Percentiles rank a stretch among this genome's conserved stretches.
Conservation (phyloP, 2,329 filamentous ascomycete genomes). For the Colletotrichum sp. region DNA sequence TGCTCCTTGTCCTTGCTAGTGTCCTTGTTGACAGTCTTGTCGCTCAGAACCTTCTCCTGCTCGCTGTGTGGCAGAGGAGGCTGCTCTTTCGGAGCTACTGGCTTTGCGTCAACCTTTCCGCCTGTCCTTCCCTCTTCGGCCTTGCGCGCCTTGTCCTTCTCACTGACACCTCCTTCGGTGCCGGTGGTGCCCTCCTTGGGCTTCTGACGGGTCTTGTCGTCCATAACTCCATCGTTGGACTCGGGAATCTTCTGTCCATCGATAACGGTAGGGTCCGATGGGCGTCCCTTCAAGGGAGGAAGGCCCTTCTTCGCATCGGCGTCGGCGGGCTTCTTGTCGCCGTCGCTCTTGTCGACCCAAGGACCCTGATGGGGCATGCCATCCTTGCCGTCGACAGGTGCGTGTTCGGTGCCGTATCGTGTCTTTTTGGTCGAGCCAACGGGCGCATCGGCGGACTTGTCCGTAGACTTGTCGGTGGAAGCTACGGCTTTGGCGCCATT, state of each 20-base stretch:
- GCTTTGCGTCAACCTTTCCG: constrained; percentile 73
- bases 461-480: constrained; percentile 26
- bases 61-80: constrained; percentile 83
- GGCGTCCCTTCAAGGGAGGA: constrained; percentile 53
- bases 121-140: constrained; percentile 69
- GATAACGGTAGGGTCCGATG: constrained; percentile 54
- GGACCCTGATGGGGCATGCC: constrained; percentile 93
- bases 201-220: constrained; percentile 76
- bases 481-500: constrained; percentile 26
- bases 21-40: constrained; percentile 43
- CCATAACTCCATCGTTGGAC: constrained; percentile 85
- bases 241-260: constrained; percentile 67
- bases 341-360: constrained; percentile 56
- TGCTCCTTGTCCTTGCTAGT: constrained; percentile 48
- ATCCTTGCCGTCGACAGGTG: constrained; percentile 90
- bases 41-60: constrained; percentile 65
- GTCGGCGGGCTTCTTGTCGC: constrained; percentile 33
- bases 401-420: constrained; percentile 67
- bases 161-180: constrained; percentile 86
- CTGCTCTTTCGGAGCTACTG: constrained; percentile 83
- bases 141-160: constrained; percentile 80
- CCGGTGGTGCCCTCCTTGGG: constrained; percentile 88
- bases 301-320: constrained; percentile 41
- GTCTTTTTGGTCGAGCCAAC: constrained; percentile 31
- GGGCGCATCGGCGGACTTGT: constrained; percentile 23